Base-by-base conservation (phyloP, 106 monocot genomes). In the Allium cepa region DNA sequence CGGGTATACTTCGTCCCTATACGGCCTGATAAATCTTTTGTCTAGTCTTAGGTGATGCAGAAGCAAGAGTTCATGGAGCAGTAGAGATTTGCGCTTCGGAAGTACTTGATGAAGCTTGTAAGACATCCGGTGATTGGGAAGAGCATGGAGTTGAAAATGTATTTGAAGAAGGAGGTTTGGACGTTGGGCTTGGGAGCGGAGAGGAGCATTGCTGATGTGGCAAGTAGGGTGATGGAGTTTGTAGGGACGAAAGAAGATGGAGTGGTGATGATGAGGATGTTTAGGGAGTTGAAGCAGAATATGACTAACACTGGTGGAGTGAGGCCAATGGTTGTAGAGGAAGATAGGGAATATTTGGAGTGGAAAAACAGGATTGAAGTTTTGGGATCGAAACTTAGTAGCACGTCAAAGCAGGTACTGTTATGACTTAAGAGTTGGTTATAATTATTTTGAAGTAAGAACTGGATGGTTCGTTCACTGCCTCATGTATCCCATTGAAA, bases 31-130 rank as follows among this genome's bases (percentile, higher is more conserved):
- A 96, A 96, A 86, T 79, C 65, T 73, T 78, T 88, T n/a, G 78
- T 96, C 11, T 91, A 96, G 79, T 79, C 86, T 75, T 88, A 91
- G 84, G 77, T 96, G 57, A 92, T 92, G 95, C 88, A 96, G 79
- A 83, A 80, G 80, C 76, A 84, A 17, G 95, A 96, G 58, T 96
- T 96, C 67, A 88, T 96, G 1, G 84, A 91, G 76, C 95, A 84
- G 76, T 79, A 91, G n/a, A 67, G 91, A n/a, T 45, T 61, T 0
- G 85, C 88, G 22, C 80, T 96, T 36, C 85, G 92, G 80, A 83
- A 83, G 69, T 96, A 96, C 68, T 73, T 96, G 48, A 27, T 70
- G n/a, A n/a, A n/a, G n/a, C n/a, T n/a, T n/a, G n/a, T n/a, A n/a
- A n/a, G n/a, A n/a, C n/a, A n/a, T n/a, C n/a, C n/a, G n/a, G n/a